These are phyloP conservation scores for Esteya vermicola DNA, from an alignment of 2,329 filamentous ascomycete species.

Conservation along the genomic window DNA sequence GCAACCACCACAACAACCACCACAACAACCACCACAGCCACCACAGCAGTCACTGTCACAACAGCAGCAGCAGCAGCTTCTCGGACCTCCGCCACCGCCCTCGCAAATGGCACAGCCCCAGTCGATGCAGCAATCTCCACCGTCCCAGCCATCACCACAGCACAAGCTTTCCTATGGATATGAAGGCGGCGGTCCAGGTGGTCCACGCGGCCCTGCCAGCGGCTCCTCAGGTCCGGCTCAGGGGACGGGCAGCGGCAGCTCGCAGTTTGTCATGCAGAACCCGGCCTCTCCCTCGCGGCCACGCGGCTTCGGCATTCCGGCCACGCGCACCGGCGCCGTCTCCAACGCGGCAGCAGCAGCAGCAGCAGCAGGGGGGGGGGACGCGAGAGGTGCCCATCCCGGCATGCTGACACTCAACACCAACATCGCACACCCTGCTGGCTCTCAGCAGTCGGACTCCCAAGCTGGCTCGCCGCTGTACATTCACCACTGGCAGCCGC, in stretches of 20 bases:
- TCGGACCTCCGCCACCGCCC: not conserved
- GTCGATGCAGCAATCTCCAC: not conserved
- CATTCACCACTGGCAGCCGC: conserved; percentile 88
- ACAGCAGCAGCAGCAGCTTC: conserved; percentile 3
- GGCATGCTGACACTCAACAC: conserved; percentile 46
- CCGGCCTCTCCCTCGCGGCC: conserved; percentile 34
- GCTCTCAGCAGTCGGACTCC: conserved; percentile 39
- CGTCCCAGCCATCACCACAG: not conserved
- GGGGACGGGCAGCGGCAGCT: conserved; percentile 33
- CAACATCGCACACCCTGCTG: not conserved
- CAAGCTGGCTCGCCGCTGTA: conserved; percentile 65
- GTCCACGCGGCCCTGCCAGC: not conserved
- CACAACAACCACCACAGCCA: not conserved
- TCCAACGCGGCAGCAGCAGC: conserved; percentile 32
- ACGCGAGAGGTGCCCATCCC: too few species aligned
- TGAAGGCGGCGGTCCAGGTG: conserved; percentile 26
- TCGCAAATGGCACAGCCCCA: not conserved
- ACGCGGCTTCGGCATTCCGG: conserved; percentile 34
- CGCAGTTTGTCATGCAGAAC: conserved; percentile 24
- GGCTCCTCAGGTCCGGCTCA: too few species aligned
- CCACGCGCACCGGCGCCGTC: conserved; percentile 19
- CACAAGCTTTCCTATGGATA: not conserved
- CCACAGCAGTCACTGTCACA: not conserved
- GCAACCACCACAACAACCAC: not conserved
- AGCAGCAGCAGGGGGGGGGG: too few species aligned